phyloP scores from a whole-genome alignment of 768 basidiomycete genomes.

The Rubroboletus satanas region DNA sequence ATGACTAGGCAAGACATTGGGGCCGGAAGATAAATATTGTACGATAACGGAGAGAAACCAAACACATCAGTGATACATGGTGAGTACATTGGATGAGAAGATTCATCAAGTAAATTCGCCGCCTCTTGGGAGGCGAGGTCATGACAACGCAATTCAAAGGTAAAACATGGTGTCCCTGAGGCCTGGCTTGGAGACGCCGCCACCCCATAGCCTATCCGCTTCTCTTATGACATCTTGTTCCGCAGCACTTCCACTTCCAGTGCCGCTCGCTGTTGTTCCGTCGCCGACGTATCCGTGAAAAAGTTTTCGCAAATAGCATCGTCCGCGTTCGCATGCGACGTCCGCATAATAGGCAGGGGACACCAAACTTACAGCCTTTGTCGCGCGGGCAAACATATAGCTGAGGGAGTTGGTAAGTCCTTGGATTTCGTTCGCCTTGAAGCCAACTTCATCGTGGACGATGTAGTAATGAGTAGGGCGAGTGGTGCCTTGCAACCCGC shows the following conservation, averaged over 20 bases:
- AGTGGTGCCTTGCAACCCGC: slow-evolving; percentile 46
- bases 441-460: slow-evolving; percentile 50
- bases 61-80: neutral
- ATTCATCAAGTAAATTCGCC: neutral
- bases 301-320: slow-evolving; percentile 50
- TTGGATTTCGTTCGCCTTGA: slow-evolving; percentile 49
- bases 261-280: slow-evolving; percentile 30
- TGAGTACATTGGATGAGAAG: neutral
- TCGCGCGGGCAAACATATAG: slow-evolving; percentile 60
- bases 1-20: neutral
- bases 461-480: slow-evolving; percentile 55
- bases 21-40: neutral
- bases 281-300: slow-evolving; percentile 34
- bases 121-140: neutral
- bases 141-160: slow-evolving; percentile 36
- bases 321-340: slow-evolving; percentile 50
- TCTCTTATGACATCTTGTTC: slow-evolving; percentile 53
- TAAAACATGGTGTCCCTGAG: slow-evolving; percentile 78
- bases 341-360: slow-evolving; percentile 43
- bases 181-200: slow-evolving; percentile 44
- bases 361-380: slow-evolving; percentile 40
- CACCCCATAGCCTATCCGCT: slow-evolving; percentile 52
- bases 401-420: slow-evolving; percentile 51
- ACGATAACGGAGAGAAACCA: neutral
- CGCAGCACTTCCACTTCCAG: slow-evolving; percentile 34